Percentiles rank a stretch among this genome's conserved stretches.
phyloP scores from a whole-genome alignment of 306 rosid species.

The Lagenaria siceraria region DNA sequence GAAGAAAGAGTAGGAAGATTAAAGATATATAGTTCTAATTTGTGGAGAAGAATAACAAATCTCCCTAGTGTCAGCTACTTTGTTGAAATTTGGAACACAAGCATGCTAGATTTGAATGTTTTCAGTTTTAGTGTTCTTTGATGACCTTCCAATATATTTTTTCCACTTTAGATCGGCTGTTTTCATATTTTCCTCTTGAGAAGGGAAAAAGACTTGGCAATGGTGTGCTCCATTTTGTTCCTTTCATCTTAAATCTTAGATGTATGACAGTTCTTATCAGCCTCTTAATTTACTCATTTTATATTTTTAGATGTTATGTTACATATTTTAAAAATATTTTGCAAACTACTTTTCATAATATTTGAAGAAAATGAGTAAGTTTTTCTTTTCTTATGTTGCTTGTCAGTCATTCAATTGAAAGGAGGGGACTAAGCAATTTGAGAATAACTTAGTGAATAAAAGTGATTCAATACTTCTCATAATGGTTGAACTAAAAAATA shows the following conservation, averaged over 20 bases:
- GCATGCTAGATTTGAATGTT: background rate
- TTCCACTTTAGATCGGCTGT: background rate
- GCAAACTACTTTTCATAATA: too few species aligned
- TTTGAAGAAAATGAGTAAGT: background rate
- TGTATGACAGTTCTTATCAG: background rate
- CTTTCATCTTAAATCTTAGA: background rate
- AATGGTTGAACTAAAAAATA: too few species aligned
- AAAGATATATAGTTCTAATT: background rate
- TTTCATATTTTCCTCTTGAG: background rate
- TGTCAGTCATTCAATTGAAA: too few species aligned
- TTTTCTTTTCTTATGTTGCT: too few species aligned
- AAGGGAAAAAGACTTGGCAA: background rate
- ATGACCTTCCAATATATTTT: background rate
- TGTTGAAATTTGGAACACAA: background rate
- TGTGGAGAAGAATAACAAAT: background rate
- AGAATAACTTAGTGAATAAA: too few species aligned
- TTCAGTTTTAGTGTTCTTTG: background rate
- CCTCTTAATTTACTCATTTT: background rate
- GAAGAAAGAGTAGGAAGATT: conserved; percentile 19
- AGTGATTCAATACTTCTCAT: too few species aligned
- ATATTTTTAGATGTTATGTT: background rate
- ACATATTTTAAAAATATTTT: too few species aligned
- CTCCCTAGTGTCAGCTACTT: background rate
- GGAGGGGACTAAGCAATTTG: too few species aligned
- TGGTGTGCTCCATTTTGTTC: background rate